phyloP scores from a whole-genome alignment of 176 grass and related monocot species.

The Lolium multiflorum region DNA sequence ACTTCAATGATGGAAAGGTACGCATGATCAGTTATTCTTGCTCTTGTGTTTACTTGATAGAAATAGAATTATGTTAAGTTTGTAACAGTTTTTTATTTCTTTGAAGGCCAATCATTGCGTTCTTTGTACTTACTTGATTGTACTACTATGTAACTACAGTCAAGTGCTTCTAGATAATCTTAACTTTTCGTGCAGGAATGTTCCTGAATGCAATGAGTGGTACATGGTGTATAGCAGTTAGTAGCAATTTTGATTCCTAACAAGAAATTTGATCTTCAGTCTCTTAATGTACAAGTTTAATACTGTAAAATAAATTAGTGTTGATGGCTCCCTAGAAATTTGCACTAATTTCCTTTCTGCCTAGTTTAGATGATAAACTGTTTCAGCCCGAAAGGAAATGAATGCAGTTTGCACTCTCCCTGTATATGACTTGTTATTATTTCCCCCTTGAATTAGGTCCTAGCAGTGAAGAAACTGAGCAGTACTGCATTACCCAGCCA shows the following conservation, averaged over 20 bases:
- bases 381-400: no score
- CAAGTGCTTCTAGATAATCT: not conserved
- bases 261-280: slow-evolving; percentile 16
- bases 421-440: not conserved
- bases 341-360: slow-evolving; percentile 5
- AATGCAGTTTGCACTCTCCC: no score
- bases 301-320: not conserved
- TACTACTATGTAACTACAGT: not conserved
- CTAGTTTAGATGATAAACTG: not conserved
- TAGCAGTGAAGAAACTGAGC: slow-evolving; percentile 92
- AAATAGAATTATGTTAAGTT: not conserved
- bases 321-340: not conserved
- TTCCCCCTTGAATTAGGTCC: slow-evolving; percentile 48
- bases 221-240: not conserved
- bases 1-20: slow-evolving; percentile 94
- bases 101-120: not conserved
- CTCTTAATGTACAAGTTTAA: slow-evolving; percentile 11
- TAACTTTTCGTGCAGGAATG: slow-evolving; percentile 20
- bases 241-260: slow-evolving; percentile 14
- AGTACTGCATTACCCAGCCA: slow-evolving; percentile 57
- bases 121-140: not conserved
- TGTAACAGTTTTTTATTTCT: not conserved
- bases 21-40: not conserved
- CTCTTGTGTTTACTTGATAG: not conserved
- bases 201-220: not conserved